Percentiles rank a stretch among this genome's conserved stretches.
Conservation (phyloP, 2,329 filamentous ascomycete species). For the Leptodontidium sp. region DNA sequence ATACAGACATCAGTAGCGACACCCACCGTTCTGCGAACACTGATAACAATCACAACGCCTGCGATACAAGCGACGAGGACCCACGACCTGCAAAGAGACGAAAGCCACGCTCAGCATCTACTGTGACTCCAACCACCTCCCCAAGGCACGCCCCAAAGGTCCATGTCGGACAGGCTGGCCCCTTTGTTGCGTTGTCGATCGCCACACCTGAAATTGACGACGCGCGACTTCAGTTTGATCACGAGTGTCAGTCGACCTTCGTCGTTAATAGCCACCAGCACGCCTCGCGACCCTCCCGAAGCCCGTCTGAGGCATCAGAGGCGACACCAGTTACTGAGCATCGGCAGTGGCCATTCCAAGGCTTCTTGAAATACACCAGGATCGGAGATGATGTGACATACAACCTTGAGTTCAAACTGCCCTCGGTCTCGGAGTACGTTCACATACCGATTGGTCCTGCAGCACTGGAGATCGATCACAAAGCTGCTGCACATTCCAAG, state of each 20-base stretch:
- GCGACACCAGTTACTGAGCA: constrained; percentile 32
- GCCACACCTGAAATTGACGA: constrained; percentile 26
- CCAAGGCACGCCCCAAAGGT: background rate
- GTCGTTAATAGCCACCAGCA: constrained; percentile 23
- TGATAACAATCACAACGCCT: too few relatives aligned
- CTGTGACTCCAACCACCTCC: constrained; percentile 22
- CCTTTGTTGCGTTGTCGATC: constrained; percentile 20
- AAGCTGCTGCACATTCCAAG: constrained; percentile 15
- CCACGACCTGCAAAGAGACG: too few relatives aligned
- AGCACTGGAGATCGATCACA: constrained; percentile 23
- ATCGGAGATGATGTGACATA: constrained; percentile 23
- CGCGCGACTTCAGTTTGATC: constrained; percentile 20
- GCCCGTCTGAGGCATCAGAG: constrained; percentile 20
- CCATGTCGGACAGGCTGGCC: constrained; percentile 18
- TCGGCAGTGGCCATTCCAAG: constrained; percentile 35
- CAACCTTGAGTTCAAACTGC: constrained; percentile 26
- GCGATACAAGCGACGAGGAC: too few relatives aligned
- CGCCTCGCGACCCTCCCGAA: constrained; percentile 25
- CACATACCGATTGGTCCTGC: background rate
- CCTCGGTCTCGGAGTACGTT: constrained; percentile 9
- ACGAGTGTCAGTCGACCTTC: constrained; percentile 12
- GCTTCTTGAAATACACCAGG: constrained; percentile 31
- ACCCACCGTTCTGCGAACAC: too few relatives aligned
- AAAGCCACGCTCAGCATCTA: too few relatives aligned
- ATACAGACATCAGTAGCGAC: too few relatives aligned